phyloP scores from a whole-genome alignment of 108 stramenopile species.

The Nitzschia sp. region DNA sequence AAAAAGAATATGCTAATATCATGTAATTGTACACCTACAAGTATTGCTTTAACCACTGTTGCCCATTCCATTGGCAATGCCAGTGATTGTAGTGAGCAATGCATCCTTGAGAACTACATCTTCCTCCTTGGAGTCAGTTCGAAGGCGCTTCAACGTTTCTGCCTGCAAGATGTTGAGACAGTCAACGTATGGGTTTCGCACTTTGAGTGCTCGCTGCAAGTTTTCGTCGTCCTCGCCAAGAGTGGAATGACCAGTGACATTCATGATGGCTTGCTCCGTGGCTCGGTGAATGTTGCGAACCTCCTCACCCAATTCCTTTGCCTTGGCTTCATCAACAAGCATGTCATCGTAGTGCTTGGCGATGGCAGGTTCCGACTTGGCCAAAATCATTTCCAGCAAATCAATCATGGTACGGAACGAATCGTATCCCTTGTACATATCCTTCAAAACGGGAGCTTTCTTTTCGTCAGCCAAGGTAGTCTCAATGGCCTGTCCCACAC shows the following conservation, averaged over 20 bases:
- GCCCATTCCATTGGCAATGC: slow-evolving; percentile 96
- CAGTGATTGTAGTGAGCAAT: slow-evolving; percentile 90
- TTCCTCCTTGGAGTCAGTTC: slow-evolving; percentile 67
- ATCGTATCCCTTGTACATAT: slow-evolving; percentile 91
- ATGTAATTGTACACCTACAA: too few relatives aligned
- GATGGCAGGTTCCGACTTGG: slow-evolving; percentile 90
- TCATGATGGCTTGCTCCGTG: slow-evolving; percentile 75
- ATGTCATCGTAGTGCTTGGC: slow-evolving; percentile 88
- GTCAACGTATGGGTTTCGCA: slow-evolving; percentile 95
- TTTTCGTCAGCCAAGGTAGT: slow-evolving; percentile 52
- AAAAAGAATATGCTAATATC: too few relatives aligned
- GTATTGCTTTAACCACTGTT: slow-evolving; percentile 79
- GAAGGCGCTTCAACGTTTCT: slow-evolving; percentile 87
- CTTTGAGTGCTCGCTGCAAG: slow-evolving; percentile 71
- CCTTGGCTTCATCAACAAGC: slow-evolving; percentile 74
- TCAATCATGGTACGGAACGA: slow-evolving; percentile 92
- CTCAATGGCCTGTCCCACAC: slow-evolving; percentile 88
- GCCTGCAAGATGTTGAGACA: slow-evolving; percentile 93
- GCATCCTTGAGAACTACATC: slow-evolving; percentile 87
- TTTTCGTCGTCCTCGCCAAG: slow-evolving; percentile 75
- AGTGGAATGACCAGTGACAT: slow-evolving; percentile 70
- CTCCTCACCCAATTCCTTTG: slow-evolving; percentile 68
- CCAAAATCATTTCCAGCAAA: slow-evolving; percentile 93
- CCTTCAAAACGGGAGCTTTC: slow-evolving; percentile 39
- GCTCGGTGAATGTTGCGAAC: slow-evolving; percentile 68